phyloP scores from a whole-genome alignment of 148 eudicot species.

The Dianthus caryophyllus region DNA sequence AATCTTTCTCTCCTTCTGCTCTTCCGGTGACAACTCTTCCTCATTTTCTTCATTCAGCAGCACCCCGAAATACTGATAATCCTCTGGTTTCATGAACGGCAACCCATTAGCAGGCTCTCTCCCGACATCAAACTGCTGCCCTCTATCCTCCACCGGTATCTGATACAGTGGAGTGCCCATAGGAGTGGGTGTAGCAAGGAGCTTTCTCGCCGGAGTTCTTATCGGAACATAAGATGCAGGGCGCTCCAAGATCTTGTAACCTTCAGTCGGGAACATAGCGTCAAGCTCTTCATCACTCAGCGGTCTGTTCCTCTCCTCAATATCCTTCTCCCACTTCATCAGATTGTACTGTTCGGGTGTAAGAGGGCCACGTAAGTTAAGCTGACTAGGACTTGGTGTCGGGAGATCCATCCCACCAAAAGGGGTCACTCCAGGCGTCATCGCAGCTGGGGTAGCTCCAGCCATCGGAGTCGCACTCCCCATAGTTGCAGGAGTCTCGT shows the following conservation, averaged over 20 bases:
- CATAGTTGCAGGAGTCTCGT: conserved; percentile 95
- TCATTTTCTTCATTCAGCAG: conserved; percentile 78
- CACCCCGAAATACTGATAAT: conserved; percentile 69
- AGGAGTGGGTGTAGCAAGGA: conserved; percentile 97
- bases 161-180: conserved; percentile 68
- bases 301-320: conserved; percentile 90
- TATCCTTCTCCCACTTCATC: conserved; percentile 93
- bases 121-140: conserved; percentile 85
- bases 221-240: conserved; percentile 87
- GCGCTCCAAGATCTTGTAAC: conserved; percentile 84
- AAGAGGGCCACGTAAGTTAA: conserved; percentile 62
- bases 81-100: conserved; percentile 89
- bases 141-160: conserved; percentile 84
- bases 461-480: conserved; percentile 91
- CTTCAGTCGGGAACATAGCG: conserved; percentile 84
- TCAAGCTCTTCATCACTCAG: conserved; percentile 95
- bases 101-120: conserved; percentile 82
- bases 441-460: conserved; percentile 75
- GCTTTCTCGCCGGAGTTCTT: conserved; percentile 92
- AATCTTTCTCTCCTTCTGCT: conserved; percentile 90
- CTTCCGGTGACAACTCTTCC: conserved; percentile 82
- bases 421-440: conserved; percentile 93
- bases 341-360: conserved; percentile 90
- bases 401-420: conserved; percentile 74
- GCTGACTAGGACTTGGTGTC: conserved; percentile 77